phyloP scores from a whole-genome alignment of 2,329 filamentous ascomycete species.

The Boeremia exigua region DNA sequence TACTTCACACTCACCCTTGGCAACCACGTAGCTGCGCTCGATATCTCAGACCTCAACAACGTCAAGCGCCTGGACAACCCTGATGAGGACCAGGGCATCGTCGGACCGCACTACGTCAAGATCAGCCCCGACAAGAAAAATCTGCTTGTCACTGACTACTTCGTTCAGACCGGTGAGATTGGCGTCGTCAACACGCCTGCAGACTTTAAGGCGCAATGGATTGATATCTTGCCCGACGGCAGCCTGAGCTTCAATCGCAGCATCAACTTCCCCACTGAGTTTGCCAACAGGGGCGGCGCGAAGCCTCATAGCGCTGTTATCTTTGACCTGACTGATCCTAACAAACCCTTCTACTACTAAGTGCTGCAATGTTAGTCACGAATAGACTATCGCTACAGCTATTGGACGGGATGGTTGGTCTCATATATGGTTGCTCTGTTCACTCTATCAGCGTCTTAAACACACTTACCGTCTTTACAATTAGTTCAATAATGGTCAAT shows the following conservation, averaged over 20 bases:
- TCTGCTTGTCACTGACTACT: slow-evolving; percentile 69
- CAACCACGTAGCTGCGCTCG: slow-evolving; percentile 67
- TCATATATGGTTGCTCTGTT: neutral
- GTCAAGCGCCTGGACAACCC: slow-evolving; percentile 68
- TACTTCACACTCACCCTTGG: slow-evolving; percentile 67
- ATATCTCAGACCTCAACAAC: slow-evolving; percentile 66
- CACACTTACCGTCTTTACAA: neutral
- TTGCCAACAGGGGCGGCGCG: slow-evolving; percentile 62
- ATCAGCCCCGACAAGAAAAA: slow-evolving; percentile 69
- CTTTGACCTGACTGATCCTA: slow-evolving; percentile 62
- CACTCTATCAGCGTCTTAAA: neutral
- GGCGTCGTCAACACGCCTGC: slow-evolving; percentile 66
- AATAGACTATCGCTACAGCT: neutral
- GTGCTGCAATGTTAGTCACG: neutral
- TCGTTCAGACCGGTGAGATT: slow-evolving; percentile 68
- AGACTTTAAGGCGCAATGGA: slow-evolving; percentile 67
- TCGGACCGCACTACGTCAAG: slow-evolving; percentile 70
- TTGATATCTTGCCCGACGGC: slow-evolving; percentile 63
- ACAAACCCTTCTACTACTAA: slow-evolving; percentile 21
- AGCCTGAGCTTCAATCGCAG: slow-evolving; percentile 65
- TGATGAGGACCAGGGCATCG: slow-evolving; percentile 63
- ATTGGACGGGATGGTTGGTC: neutral
- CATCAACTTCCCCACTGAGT: slow-evolving; percentile 63
- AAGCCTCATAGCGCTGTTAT: slow-evolving; percentile 64
- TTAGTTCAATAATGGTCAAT: neutral